Conservation (phyloP, 2,329 filamentous ascomycete species). For the Colletotrichum sp. region DNA sequence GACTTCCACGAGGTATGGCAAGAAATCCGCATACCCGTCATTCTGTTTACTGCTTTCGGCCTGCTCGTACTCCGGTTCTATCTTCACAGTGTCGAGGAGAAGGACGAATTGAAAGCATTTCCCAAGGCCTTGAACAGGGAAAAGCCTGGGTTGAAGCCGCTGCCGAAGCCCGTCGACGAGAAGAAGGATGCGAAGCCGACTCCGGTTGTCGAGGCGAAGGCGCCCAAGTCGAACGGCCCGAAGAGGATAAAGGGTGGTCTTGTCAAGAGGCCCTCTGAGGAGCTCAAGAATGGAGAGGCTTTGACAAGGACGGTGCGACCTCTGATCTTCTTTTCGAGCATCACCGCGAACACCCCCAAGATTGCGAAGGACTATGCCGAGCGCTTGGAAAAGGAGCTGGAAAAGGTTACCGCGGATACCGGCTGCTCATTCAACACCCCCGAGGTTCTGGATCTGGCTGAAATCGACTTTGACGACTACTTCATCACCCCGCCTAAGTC, state of each 20-base stretch:
- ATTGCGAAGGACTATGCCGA: constrained; percentile 70
- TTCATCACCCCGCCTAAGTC: constrained; percentile 79
- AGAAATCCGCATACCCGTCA: constrained; percentile 21
- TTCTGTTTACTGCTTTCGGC: constrained; percentile 14
- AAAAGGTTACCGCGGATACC: constrained; percentile 46
- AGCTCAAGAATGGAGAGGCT: constrained; percentile 29
- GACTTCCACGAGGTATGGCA: constrained; percentile 21
- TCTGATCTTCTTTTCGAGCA: constrained; percentile 86
- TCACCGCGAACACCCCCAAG: constrained; percentile 83
- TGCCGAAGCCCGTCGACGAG: constrained; percentile 13
- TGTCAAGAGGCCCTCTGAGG: constrained; percentile 18
- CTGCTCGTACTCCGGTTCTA: constrained; percentile 21
- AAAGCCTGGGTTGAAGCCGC: background rate
- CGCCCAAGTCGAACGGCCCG: constrained; percentile 45
- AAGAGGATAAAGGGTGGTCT: constrained; percentile 54
- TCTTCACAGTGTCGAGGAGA: constrained; percentile 13
- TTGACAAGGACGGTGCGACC: constrained; percentile 65
- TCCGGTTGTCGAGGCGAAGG: constrained; percentile 29
- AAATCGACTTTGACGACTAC: constrained; percentile 92
- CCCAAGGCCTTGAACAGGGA: constrained; percentile 10
- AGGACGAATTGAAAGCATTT: constrained; percentile 14
- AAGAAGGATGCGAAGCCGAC: constrained; percentile 17
- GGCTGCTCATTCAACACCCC: constrained; percentile 57
- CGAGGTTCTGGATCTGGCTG: constrained; percentile 77
- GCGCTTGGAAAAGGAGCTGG: constrained; percentile 57